Evolutionary conservation across 75 land plant species (phyloP).

Genomic region (Pinus taeda): DNA sequence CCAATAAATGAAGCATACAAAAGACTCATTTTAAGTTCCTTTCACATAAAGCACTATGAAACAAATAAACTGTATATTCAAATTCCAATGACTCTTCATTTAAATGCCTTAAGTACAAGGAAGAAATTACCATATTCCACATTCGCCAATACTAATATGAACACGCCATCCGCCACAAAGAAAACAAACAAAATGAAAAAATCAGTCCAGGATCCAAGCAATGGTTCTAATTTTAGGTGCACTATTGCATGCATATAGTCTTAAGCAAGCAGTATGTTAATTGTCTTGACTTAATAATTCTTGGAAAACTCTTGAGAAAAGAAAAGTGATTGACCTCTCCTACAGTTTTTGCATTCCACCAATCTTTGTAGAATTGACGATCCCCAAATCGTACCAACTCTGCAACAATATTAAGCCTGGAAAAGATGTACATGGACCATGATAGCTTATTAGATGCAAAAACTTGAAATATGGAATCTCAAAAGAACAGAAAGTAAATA

Average conservation of each 20-base stretch:
- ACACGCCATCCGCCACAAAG: slow-evolving; percentile 1
- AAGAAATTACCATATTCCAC: slow-evolving; percentile 95
- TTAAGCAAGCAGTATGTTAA: neutral
- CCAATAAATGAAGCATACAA: neutral
- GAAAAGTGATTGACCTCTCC: slow-evolving; percentile 64
- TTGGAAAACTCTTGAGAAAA: neutral
- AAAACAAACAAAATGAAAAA: neutral
- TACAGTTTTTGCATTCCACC: slow-evolving; percentile 98
- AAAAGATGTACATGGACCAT: slow-evolving; percentile 2
- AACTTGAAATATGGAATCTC: no score
- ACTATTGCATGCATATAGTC: neutral
- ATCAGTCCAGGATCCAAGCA: slow-evolving; percentile 2
- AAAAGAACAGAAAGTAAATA: no score
- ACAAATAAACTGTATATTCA: neutral
- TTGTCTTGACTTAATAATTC: neutral
- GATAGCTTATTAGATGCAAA: neutral
- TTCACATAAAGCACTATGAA: neutral
- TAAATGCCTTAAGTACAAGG: neutral
- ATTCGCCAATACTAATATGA: slow-evolving; percentile 88
- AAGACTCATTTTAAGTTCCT: neutral
- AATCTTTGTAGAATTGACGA: slow-evolving; percentile 88
- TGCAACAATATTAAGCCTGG: slow-evolving; percentile 81
- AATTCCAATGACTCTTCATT: neutral
- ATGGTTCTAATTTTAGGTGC: neutral
- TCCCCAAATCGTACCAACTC: slow-evolving; percentile 91